A percentile compares a stretch with the other conserved stretches of the same genome.
Conservation (phyloP, 805 yeast genomes). For the Lachancea mirantina region DNA sequence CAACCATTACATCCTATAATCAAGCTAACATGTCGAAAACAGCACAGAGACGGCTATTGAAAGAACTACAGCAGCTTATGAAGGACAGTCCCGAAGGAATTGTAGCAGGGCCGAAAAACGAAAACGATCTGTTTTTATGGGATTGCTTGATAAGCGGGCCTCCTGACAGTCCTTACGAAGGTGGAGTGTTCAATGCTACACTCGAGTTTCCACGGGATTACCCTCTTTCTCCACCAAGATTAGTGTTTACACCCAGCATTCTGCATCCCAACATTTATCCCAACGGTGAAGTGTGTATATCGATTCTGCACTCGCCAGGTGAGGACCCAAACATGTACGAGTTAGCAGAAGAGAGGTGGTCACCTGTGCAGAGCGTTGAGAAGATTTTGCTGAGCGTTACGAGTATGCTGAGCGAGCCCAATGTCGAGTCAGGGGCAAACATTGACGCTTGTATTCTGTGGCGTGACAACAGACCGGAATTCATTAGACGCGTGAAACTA, state of each 20-base stretch:
- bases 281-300: slow-evolving; percentile 93
- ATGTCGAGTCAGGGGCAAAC: slow-evolving; percentile 93
- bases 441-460: slow-evolving; percentile 74
- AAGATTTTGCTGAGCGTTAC: slow-evolving; percentile 87
- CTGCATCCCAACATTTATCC: slow-evolving; percentile 91
- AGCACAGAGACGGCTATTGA: slow-evolving; percentile 80
- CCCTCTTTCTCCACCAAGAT: slow-evolving; percentile 74
- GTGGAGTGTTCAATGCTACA: slow-evolving; percentile 78
- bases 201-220: slow-evolving; percentile 70
- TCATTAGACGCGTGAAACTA: slow-evolving; percentile 52
- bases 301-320: slow-evolving; percentile 93
- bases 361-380: slow-evolving; percentile 97
- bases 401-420: slow-evolving; percentile 96
- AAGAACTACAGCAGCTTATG: slow-evolving; percentile 80
- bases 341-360: slow-evolving; percentile 94
- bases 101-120: slow-evolving; percentile 82
- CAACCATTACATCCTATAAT: too few species aligned
- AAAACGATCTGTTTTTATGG: slow-evolving; percentile 70
- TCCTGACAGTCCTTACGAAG: slow-evolving; percentile 74
- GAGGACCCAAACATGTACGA: slow-evolving; percentile 96
- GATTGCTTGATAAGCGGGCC: slow-evolving; percentile 84
- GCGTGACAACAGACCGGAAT: slow-evolving; percentile 75
- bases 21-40: slow-evolving; percentile 37
- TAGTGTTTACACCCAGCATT: slow-evolving; percentile 71
- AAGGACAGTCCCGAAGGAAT: slow-evolving; percentile 93